Evolutionary conservation across 1,284 basidiomycete genomes (phyloP), one percentile per base, ranked within the genome.

Genomic region (Puccinia coronata): DNA sequence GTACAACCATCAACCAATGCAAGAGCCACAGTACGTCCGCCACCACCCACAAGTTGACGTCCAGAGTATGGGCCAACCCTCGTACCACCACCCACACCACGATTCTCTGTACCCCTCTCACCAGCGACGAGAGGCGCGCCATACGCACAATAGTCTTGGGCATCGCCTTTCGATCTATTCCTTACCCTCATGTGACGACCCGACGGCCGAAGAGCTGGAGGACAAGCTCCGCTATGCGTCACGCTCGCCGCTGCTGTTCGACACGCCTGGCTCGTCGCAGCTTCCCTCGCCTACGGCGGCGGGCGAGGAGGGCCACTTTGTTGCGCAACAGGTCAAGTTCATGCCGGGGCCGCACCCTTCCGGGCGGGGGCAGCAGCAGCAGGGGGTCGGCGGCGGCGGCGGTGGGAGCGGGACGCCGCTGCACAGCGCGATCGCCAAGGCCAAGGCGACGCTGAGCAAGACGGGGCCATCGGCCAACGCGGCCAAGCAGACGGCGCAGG

Each of bases 161-260:
- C 76, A 79, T 59, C 76, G 76, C 39, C 49, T 79, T 20, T 79
- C 76, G 36, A 79, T 79, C 47, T 79, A 79, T 47, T 70, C 76
- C 0, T 53, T 79, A 0, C 76, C 76, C 1, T 23, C 63, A 3
- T 43, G 4, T 31, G 76, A 69, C 36, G 76, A 79, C n/a, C 61
- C 47, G 34, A 57, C 53, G 23, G 20, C 11, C 5, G 49, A 69
- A 8, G 49, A 55, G 6, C 23, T 28, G 25, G 34, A 28, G 2
- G 53, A 57, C 14, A 69, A 70, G 39, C 18, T 28, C 1, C 34
- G 65, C 1, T 79, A 69, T 34, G 41, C 51, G 9, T 79, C 76
- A 12, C 49, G 65, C 8, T 70, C 76, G 0, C 76, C 76, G 0
- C 20, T 67, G 20, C 16, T 34, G 0, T 63, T 53, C 28, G 69